Evolutionary conservation across 208 protist species (phyloP).

Genomic region (Phytomonas francai): DNA sequence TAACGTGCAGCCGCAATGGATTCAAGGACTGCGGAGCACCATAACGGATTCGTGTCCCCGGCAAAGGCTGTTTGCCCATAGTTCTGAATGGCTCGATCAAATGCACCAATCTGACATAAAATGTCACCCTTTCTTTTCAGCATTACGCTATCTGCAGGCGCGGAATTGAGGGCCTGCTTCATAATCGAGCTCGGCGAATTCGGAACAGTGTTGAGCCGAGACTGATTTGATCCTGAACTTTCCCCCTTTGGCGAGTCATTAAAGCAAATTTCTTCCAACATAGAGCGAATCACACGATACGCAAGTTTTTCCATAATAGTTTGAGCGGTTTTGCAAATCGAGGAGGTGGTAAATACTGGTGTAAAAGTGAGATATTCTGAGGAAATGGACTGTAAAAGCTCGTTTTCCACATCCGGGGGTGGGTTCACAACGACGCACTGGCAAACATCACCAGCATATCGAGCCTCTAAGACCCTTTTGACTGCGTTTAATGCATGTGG

Average conservation of each 20-base stretch:
- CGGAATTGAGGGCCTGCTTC: background rate
- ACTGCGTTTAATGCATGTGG: slow-evolving; percentile 32
- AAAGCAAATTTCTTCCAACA: background rate
- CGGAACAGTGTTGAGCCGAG: background rate
- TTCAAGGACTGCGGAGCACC: slow-evolving; percentile 73
- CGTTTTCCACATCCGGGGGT: slow-evolving; percentile 10
- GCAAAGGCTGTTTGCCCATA: slow-evolving; percentile 65
- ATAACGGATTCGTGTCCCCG: slow-evolving; percentile 44
- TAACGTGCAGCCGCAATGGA: slow-evolving; percentile 75
- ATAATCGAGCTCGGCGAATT: background rate
- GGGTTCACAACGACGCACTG: slow-evolving; percentile 74
- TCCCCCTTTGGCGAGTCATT: background rate
- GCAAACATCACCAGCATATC: slow-evolving; percentile 60
- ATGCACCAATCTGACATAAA: slow-evolving; percentile 56
- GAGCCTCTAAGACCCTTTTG: slow-evolving; percentile 40
- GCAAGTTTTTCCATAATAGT: background rate
- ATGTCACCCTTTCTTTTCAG: slow-evolving; percentile 64
- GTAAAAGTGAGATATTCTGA: background rate
- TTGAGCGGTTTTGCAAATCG: background rate
- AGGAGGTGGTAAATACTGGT: background rate
- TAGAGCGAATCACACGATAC: background rate
- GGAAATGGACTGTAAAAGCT: background rate
- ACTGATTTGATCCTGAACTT: background rate
- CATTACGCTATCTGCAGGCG: slow-evolving; percentile 14
- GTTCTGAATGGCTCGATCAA: slow-evolving; percentile 31